Conservation (phyloP, 345 rosid genomes). For the Arabidopsis arenosa region DNA sequence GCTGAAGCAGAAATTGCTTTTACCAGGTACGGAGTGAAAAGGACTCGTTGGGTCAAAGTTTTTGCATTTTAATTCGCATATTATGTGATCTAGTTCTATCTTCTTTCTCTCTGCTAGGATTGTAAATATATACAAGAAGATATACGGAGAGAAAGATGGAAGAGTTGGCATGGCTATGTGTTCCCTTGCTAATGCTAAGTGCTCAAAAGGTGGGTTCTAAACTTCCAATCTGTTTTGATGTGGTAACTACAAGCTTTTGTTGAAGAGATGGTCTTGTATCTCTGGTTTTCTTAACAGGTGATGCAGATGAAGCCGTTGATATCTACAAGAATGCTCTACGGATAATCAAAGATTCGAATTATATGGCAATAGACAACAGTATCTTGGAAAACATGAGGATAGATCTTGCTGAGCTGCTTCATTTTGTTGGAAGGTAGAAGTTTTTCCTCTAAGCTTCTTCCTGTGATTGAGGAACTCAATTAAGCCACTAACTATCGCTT, state of each 20-base stretch:
- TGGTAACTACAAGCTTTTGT: conserved; percentile 13
- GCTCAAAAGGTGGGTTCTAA: conserved; percentile 64
- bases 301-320: conserved; percentile 67
- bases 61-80: conserved; percentile 10
- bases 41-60: conserved; percentile 6
- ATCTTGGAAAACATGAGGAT: conserved; percentile 78
- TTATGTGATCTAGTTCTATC: conserved; percentile 11
- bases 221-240: conserved; percentile 1
- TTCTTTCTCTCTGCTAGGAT: conserved; percentile 49
- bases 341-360: conserved; percentile 68
- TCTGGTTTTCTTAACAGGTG: conserved; percentile 54
- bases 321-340: conserved; percentile 68
- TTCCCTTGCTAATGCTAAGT: conserved; percentile 78
- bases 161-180: conserved; percentile 84
- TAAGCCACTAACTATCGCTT: not conserved
- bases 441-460: not conserved
- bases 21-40: conserved; percentile 53
- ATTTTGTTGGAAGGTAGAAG: conserved; percentile 76
- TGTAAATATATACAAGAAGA: conserved; percentile 61
- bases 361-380: conserved; percentile 60
- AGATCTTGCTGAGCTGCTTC: conserved; percentile 91
- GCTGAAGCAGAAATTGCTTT: conserved; percentile 65
- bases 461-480: conserved; percentile 3
- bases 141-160: conserved; percentile 75
- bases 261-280: conserved; percentile 23